Evolutionary conservation across 306 rosid genomes (phyloP).

Genomic region (Rubus parviflorus): DNA sequence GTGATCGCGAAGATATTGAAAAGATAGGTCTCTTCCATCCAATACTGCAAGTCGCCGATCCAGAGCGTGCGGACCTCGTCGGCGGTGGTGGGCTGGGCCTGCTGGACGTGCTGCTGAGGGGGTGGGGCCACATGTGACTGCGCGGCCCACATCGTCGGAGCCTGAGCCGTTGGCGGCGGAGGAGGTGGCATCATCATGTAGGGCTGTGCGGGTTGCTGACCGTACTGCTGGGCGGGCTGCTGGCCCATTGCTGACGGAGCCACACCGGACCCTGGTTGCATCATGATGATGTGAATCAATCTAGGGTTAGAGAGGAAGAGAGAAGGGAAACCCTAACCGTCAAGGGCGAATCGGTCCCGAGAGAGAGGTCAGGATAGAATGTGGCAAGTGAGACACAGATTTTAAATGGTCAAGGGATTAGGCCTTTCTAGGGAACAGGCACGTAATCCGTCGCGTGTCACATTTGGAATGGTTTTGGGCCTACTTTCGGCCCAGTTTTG

Average conservation of each 20-base stretch:
- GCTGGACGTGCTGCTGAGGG: constrained; percentile 11
- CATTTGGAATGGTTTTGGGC: background rate
- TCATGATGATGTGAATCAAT: constrained; percentile 42
- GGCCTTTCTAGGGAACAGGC: constrained; percentile 2
- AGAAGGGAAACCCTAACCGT: constrained; percentile 56
- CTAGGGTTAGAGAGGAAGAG: constrained; percentile 19
- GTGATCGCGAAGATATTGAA: constrained; percentile 59
- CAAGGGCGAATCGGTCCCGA: background rate
- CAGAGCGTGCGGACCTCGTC: constrained; percentile 93
- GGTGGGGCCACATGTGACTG: constrained; percentile 44
- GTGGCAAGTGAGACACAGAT: background rate
- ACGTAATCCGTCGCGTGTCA: constrained; percentile 4
- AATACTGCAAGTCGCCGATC: constrained; percentile 96
- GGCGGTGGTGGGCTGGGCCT: constrained; percentile 41
- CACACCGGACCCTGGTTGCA: constrained; percentile 83
- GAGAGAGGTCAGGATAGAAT: background rate
- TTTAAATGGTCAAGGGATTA: background rate
- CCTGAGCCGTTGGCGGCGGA: constrained; percentile 35
- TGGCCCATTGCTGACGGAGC: constrained; percentile 54
- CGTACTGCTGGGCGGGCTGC: constrained; percentile 64
- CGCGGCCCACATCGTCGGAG: constrained; percentile 58
- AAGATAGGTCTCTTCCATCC: constrained; percentile 92
- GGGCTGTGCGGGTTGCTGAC: constrained; percentile 53
- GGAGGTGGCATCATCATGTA: constrained; percentile 87
- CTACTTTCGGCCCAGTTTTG: too few species aligned